A percentile compares a stretch with the other conserved stretches of the same genome.
Evolutionary conservation across 352 stramenopile species (phyloP).

Genomic region (Thraustotheca clavata): DNA sequence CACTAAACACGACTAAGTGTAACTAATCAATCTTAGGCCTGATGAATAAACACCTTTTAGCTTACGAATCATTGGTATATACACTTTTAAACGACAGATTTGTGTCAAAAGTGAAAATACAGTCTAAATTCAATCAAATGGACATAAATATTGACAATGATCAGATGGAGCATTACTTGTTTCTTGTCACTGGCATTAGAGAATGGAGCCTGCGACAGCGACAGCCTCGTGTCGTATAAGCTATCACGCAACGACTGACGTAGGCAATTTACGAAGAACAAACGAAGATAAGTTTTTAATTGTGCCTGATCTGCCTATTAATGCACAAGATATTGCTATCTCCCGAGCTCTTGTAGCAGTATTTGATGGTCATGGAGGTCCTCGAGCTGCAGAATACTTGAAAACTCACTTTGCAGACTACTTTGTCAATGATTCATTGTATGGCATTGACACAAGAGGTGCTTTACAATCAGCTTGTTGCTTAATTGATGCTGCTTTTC

Average conservation of each 20-base stretch:
- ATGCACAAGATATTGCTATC: not conserved
- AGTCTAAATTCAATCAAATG: too few relatives aligned
- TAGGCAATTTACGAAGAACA: conserved; percentile 3
- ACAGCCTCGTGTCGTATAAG: not conserved
- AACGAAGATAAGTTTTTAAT: conserved; percentile 9
- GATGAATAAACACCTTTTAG: not conserved
- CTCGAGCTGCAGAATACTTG: conserved; percentile 1
- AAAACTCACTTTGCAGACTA: not conserved
- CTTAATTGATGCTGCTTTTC: not conserved
- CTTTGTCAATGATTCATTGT: not conserved
- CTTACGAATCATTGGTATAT: not conserved
- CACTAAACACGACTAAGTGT: not conserved
- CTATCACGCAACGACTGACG: not conserved
- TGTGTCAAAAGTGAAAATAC: not conserved
- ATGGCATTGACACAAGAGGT: not conserved
- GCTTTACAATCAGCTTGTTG: not conserved
- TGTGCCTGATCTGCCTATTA: not conserved
- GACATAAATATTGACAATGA: too few relatives aligned
- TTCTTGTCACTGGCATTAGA: too few relatives aligned
- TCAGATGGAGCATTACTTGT: too few relatives aligned
- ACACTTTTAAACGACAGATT: not conserved
- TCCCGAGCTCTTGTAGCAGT: not conserved
- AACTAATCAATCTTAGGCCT: not conserved
- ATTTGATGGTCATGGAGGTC: conserved; percentile 16
- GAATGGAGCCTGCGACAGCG: too few relatives aligned